Evolutionary conservation across 1,284 basidiomycete genomes (phyloP).

Genomic region (Ganoderma boninense): DNA sequence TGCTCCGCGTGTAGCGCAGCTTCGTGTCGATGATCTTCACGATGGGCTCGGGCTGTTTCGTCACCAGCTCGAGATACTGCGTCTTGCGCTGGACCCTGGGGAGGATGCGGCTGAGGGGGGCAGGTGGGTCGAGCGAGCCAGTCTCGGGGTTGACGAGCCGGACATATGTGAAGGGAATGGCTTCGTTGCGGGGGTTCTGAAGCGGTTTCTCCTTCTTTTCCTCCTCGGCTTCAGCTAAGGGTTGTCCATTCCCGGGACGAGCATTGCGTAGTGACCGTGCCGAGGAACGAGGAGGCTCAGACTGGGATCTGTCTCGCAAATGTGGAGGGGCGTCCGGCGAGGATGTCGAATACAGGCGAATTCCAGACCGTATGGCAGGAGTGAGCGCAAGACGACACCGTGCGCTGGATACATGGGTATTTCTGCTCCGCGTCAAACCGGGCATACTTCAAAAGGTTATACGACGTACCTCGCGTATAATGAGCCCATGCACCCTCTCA

Average conservation of each 20-base stretch:
- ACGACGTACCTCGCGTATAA: not conserved
- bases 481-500: not conserved
- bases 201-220: constrained; percentile 13
- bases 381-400: not conserved
- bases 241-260: not conserved
- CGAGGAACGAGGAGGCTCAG: not conserved
- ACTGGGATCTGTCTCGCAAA: not conserved
- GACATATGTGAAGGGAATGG: constrained; percentile 46
- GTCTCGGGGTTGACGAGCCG: constrained; percentile 59
- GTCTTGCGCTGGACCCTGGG: constrained; percentile 47
- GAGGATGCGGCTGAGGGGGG: constrained; percentile 49
- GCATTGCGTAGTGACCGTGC: not conserved
- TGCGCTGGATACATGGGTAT: not conserved
- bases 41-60: constrained; percentile 52
- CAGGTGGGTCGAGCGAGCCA: constrained; percentile 48
- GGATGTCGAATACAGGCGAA: not conserved
- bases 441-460: not conserved
- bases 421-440: no score
- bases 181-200: constrained; percentile 34
- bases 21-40: constrained; percentile 58
- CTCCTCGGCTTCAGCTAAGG: not conserved
- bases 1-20: constrained; percentile 47
- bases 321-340: not conserved
- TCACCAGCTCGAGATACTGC: constrained; percentile 61
- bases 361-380: not conserved